These are phyloP conservation scores for Cutaneotrichosporon mucoides DNA, from an alignment of 1,284 basidiomycete genomes.

Conservation along the genomic window DNA sequence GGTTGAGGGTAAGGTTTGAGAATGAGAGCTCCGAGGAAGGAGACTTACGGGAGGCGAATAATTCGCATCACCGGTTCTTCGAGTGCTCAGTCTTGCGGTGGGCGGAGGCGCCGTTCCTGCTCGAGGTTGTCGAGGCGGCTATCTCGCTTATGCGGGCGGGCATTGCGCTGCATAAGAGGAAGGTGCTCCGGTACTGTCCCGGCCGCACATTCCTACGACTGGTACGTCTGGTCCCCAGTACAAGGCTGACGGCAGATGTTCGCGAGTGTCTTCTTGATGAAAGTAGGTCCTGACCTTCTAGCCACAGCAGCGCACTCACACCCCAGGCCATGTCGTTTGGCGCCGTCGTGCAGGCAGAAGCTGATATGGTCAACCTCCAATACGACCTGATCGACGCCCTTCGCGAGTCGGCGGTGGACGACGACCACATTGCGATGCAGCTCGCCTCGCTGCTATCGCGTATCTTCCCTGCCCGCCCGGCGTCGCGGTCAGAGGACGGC, in stretches of 20 bases:
- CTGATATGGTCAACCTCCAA: slow-evolving; percentile 5
- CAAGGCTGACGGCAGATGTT: slow-evolving; percentile 9
- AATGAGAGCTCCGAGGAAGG: not conserved
- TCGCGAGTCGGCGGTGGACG: slow-evolving; percentile 7
- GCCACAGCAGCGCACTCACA: not conserved
- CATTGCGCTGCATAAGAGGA: not conserved
- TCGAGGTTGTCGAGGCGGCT: slow-evolving; percentile 6
- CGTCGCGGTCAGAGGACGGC: not conserved
- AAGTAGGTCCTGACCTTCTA: not conserved
- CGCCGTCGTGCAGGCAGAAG: slow-evolving; percentile 1
- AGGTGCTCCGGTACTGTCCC: slow-evolving; percentile 5
- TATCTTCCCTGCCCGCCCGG: not conserved
- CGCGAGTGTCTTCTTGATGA: slow-evolving; percentile 12
- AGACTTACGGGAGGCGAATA: no score
- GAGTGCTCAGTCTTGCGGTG: not conserved
- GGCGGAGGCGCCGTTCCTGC: slow-evolving; percentile 9
- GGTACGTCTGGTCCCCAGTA: not conserved
- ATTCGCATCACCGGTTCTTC: not conserved
- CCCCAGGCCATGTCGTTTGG: slow-evolving; percentile 6
- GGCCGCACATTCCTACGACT: slow-evolving; percentile 9
- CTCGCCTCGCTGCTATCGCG: slow-evolving; percentile 9
- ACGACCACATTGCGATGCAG: slow-evolving; percentile 5
- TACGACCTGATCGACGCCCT: slow-evolving; percentile 4
- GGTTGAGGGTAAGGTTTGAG: not conserved
- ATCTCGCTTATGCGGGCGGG: slow-evolving; percentile 4